Percentiles rank a stretch among this genome's conserved stretches.
These are phyloP conservation scores for Endogone sp. DNA, from an alignment of 192 early-diverging fungal genomes.

Conservation along the genomic window DNA sequence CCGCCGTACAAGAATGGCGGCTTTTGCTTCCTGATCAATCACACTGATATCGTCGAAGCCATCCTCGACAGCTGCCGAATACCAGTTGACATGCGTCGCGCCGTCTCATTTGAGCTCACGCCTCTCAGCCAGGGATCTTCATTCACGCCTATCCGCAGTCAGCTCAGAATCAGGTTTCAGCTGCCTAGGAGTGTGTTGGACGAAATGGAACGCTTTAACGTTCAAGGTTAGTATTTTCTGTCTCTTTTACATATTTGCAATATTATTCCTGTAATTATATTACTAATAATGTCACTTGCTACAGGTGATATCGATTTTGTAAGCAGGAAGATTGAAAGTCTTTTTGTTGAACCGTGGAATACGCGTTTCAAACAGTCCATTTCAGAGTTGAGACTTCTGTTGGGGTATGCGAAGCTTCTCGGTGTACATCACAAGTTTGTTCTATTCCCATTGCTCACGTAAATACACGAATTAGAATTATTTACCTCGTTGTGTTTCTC, in stretches of 20 bases:
- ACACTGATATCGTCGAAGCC: conserved; percentile 65
- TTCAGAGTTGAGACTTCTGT: conserved; percentile 28
- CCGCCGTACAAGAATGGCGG: conserved; percentile 61
- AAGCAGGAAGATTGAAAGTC: conserved; percentile 35
- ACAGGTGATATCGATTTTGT: conserved; percentile 47
- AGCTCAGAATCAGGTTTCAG: conserved; percentile 55
- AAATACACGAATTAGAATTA: conserved; percentile 12
- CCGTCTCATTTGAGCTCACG: conserved; percentile 53
- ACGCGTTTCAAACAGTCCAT: conserved; percentile 36
- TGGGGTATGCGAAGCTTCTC: conserved; percentile 36
- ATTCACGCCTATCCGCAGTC: conserved; percentile 35
- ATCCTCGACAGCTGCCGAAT: conserved; percentile 73
- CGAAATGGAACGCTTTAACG: conserved; percentile 59
- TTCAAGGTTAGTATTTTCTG: conserved; percentile 48
- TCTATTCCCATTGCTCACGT: conserved; percentile 49
- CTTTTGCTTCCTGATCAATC: conserved; percentile 68
- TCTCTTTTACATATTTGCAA: neutral
- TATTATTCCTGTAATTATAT: neutral
- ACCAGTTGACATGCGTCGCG: conserved; percentile 47
- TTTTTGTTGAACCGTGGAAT: conserved; percentile 36
- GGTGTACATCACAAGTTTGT: conserved; percentile 47
- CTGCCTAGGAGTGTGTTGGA: conserved; percentile 59
- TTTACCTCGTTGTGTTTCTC: neutral
- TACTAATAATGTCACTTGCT: too few relatives aligned
- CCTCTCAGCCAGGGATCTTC: conserved; percentile 51